These are phyloP conservation scores for Pseudopithomyces chartarum DNA, from an alignment of 2,329 filamentous ascomycete genomes.

Conservation along the genomic window DNA sequence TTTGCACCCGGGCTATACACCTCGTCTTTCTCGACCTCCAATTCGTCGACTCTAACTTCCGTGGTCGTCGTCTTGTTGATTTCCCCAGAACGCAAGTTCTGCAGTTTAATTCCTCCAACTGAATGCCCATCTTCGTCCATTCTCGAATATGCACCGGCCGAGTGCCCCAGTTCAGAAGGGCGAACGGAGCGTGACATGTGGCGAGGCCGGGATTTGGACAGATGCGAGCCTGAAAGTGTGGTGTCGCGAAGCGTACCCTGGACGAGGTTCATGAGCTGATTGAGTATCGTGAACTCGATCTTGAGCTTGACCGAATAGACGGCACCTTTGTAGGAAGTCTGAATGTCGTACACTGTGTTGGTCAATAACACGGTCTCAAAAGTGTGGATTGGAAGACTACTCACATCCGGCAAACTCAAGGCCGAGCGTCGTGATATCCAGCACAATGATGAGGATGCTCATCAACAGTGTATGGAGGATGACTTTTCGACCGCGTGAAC, in stretches of 20 bases:
- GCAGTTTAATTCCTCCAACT: slow-evolving; percentile 8
- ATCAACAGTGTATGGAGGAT: slow-evolving; percentile 42
- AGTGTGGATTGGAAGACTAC: not conserved
- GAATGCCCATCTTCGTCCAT: slow-evolving; percentile 17
- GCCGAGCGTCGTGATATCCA: slow-evolving; percentile 47
- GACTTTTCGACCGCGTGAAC: slow-evolving; percentile 16
- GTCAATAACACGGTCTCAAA: not conserved
- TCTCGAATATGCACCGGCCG: slow-evolving; percentile 17
- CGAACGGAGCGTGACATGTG: not conserved
- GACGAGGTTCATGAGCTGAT: slow-evolving; percentile 35
- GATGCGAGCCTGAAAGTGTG: not conserved
- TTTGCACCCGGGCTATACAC: not conserved
- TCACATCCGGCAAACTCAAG: slow-evolving; percentile 42
- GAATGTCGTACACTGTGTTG: slow-evolving; percentile 22
- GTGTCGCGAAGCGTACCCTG: slow-evolving; percentile 11
- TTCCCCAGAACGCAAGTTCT: slow-evolving; percentile 11
- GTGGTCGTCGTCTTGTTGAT: slow-evolving; percentile 26
- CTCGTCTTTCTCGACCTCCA: slow-evolving; percentile 14
- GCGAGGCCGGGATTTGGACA: not conserved
- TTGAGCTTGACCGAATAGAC: slow-evolving; percentile 55
- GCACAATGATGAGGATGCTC: slow-evolving; percentile 45
- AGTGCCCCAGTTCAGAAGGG: slow-evolving; percentile 6
- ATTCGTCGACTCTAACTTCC: slow-evolving; percentile 18
- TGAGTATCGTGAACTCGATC: slow-evolving; percentile 59
- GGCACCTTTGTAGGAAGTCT: slow-evolving; percentile 43